phyloP scores from a whole-genome alignment of 192 early-diverging fungal species.

The Umbelopsis ramanniana region DNA sequence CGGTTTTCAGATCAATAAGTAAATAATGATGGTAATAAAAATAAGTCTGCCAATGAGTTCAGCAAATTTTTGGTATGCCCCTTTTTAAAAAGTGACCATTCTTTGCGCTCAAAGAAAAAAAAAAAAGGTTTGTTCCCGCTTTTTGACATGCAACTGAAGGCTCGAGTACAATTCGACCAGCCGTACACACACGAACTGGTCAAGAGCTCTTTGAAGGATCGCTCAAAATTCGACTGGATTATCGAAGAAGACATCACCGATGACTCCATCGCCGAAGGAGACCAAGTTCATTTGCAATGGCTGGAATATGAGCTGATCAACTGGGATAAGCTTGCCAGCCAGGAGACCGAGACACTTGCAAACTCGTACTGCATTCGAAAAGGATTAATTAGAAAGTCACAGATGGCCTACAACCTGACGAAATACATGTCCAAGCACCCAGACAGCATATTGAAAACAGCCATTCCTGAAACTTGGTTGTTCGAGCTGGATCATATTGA shows the following conservation, averaged over 20 bases:
- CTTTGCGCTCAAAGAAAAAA: not conserved
- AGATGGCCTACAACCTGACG: conserved; percentile 65
- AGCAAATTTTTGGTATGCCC: no score
- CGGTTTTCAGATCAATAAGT: conserved; percentile 10
- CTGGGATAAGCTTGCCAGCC: conserved; percentile 52
- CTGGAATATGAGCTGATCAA: conserved; percentile 70
- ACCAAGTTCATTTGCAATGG: conserved; percentile 46
- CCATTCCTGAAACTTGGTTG: conserved; percentile 67
- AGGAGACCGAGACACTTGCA: conserved; percentile 30
- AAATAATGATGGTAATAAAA: not conserved
- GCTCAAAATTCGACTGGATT: not conserved
- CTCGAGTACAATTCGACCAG: conserved; percentile 41
- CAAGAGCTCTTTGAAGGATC: conserved; percentile 28
- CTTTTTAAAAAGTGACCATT: not conserved
- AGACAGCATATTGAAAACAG: conserved; percentile 47
- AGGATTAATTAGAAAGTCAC: conserved; percentile 69
- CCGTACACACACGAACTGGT: conserved; percentile 39
- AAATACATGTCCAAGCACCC: conserved; percentile 63
- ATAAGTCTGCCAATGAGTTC: not conserved
- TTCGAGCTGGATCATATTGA: conserved; percentile 68
- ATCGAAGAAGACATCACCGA: conserved; percentile 20
- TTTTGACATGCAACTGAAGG: conserved; percentile 25
- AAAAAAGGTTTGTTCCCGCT: not conserved
- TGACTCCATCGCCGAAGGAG: conserved; percentile 14
- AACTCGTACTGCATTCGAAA: conserved; percentile 71